phyloP scores from a whole-genome alignment of 2,329 filamentous ascomycete species.

The Aspergillus candidus region DNA sequence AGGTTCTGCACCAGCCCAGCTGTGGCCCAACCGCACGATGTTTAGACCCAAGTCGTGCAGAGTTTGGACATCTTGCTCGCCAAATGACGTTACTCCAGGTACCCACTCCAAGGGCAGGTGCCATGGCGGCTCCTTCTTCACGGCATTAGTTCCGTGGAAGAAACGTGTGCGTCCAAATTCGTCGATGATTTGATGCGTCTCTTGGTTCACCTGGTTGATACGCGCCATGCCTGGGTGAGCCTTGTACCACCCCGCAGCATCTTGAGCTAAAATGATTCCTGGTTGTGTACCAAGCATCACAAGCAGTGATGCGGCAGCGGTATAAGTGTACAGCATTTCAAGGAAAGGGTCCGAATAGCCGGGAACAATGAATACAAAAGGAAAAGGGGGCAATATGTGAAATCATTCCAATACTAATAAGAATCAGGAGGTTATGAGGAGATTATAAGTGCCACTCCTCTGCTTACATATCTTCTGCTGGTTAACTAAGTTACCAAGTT shows the following conservation, averaged over 20 bases:
- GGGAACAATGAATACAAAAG: no score
- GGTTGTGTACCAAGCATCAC: neutral
- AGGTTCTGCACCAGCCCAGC: slow-evolving; percentile 10
- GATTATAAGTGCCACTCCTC: no score
- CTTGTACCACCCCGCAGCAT: slow-evolving; percentile 7
- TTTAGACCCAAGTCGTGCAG: slow-evolving; percentile 10
- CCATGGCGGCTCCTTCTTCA: slow-evolving; percentile 13
- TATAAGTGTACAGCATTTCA: neutral
- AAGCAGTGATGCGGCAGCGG: neutral
- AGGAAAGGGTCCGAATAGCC: no score
- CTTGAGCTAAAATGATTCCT: neutral
- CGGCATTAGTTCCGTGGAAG: slow-evolving; percentile 15
- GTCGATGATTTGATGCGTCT: slow-evolving; percentile 11
- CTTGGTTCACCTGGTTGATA: slow-evolving; percentile 10
- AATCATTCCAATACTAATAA: no score
- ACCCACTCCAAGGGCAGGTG: slow-evolving; percentile 11
- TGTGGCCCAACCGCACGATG: slow-evolving; percentile 8
- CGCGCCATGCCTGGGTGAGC: slow-evolving; percentile 9
- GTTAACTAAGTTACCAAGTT: no score
- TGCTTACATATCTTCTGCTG: no score
- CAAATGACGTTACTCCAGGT: slow-evolving; percentile 11
- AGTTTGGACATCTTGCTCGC: slow-evolving; percentile 11
- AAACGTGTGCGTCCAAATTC: slow-evolving; percentile 11
- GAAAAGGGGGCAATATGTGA: no score
- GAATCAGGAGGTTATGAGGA: no score